Evolutionary conservation across 495 filamentous ascomycete species (phyloP).

Genomic region (Xylona heveae): DNA sequence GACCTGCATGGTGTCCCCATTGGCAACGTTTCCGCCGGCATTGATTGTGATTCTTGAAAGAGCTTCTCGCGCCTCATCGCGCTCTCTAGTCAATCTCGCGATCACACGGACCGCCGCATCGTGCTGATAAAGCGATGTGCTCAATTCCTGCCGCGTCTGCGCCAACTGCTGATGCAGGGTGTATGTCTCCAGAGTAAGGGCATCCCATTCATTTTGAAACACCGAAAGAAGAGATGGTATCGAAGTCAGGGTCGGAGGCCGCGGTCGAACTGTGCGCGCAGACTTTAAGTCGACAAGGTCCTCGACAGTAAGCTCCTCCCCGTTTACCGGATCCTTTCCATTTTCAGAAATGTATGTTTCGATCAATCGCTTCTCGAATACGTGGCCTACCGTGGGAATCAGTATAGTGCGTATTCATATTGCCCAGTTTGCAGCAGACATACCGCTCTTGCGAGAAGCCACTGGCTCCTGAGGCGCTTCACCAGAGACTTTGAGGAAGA

Average conservation of each 20-base stretch:
- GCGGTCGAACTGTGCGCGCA: conserved; percentile 58
- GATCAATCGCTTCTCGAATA: conserved; percentile 88
- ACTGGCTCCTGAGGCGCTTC: conserved; percentile 92
- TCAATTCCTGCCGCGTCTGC: conserved; percentile 81
- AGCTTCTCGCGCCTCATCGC: conserved; percentile 87
- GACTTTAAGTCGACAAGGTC: conserved; percentile 80
- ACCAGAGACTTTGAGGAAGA: conserved; percentile 53
- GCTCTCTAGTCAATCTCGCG: conserved; percentile 64
- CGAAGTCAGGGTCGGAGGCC: conserved; percentile 87
- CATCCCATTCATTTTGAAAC: conserved; percentile 99
- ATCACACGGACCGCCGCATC: conserved; percentile 91
- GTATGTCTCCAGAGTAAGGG: conserved; percentile 73
- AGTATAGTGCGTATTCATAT: conserved; percentile 1
- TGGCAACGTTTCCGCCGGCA: conserved; percentile 25
- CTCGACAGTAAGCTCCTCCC: conserved; percentile 65
- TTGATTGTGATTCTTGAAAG: conserved; percentile 63
- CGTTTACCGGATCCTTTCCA: conserved; percentile 81
- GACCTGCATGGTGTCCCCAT: conserved; percentile 78
- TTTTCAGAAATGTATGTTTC: conserved; percentile 89
- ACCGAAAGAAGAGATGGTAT: conserved; percentile 87
- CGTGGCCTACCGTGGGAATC: conserved; percentile 51
- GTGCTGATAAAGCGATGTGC: conserved; percentile 83
- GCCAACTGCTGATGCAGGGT: conserved; percentile 70
- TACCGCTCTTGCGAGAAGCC: conserved; percentile 83
- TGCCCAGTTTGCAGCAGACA: conserved; percentile 11